Evolutionary conservation across 148 eudicot genomes (phyloP), one percentile per base, ranked within the genome.

Genomic region (Heliamphora exappendiculata): DNA sequence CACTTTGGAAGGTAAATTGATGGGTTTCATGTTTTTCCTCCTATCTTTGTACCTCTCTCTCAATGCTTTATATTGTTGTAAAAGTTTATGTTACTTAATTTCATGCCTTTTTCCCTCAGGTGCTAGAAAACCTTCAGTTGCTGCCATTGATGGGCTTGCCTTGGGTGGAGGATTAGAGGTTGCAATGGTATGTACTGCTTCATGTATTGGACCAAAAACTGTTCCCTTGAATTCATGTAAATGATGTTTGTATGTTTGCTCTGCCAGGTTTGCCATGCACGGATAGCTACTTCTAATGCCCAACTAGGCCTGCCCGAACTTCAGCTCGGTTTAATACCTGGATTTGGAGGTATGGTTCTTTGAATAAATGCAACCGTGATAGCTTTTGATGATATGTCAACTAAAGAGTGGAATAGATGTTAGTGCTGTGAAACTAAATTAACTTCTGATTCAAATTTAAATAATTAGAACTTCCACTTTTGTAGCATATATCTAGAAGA

Each of bases 251-350:
- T 34, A 67, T 75, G 1, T 2, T 72, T 62, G 16, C 33, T 45
- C 22, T 73, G 37, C 67, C 78, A 95, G 98, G 92, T 86, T 36
- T 95, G 98, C 76, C 96, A 95, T 91, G 98, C 97, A 42, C 94
- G 98, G 22, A 85, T 95, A 83, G 87, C 91, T 79, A 90, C 98
- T 75, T 78, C 97, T 67, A 84, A 75, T 84, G 97, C 96, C 67
- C 97, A 92, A 81, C 82, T 95, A 84, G 98, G 98, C 69, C 87
- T 95, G 65, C 98, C 98, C 42, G 98, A 95, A 85, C 92, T 95
- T 87, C 96, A 89, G 88, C 90, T 95, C 63, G 98, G 98, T 57
- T 42, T 95, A 76, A 82, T 95, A 71, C 98, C 98, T 53, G 98
- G 98, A 65, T 92, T 92, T 84, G 98, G 98, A 92, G 98, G 98